Evolutionary conservation across 83 land plant species (phyloP).

Genomic region (Isoetes engelmannii): DNA sequence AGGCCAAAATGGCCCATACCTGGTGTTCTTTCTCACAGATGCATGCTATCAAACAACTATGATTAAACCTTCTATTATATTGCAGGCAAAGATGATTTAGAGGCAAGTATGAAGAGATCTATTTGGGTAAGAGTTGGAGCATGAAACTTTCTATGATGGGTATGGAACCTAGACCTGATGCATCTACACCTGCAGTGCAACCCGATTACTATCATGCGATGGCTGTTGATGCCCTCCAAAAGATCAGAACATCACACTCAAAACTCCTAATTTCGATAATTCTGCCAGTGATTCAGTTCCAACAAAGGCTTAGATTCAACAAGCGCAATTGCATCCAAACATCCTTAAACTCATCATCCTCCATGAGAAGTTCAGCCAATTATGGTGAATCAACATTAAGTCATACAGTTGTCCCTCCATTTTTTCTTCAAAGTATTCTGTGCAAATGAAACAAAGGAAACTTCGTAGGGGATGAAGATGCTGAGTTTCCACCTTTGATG

Average conservation of each 20-base stretch:
- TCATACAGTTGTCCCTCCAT: neutral
- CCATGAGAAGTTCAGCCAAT: neutral
- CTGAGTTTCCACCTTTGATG: too few species aligned
- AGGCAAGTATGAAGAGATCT: neutral
- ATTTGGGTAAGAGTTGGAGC: neutral
- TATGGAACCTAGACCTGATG: conserved; percentile 3
- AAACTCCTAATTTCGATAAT: too few species aligned
- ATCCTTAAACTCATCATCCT: neutral
- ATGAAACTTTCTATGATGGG: neutral
- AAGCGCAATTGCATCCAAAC: neutral
- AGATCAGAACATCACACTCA: neutral
- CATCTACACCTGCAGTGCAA: neutral
- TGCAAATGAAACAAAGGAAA: too few species aligned
- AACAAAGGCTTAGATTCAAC: neutral
- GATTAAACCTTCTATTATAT: too few species aligned
- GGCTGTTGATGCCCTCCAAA: conserved; percentile 6
- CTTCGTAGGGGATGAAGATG: too few species aligned
- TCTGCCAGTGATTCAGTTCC: neutral
- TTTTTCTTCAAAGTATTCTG: neutral
- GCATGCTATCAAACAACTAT: neutral
- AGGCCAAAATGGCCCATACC: neutral
- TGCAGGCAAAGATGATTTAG: conserved; percentile 4
- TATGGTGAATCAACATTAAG: neutral
- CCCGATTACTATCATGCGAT: conserved; percentile 2
- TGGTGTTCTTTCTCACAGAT: neutral